These are phyloP conservation scores for Lathyrus oleraceus DNA, from an alignment of 306 rosid genomes.

Conservation along the genomic window DNA sequence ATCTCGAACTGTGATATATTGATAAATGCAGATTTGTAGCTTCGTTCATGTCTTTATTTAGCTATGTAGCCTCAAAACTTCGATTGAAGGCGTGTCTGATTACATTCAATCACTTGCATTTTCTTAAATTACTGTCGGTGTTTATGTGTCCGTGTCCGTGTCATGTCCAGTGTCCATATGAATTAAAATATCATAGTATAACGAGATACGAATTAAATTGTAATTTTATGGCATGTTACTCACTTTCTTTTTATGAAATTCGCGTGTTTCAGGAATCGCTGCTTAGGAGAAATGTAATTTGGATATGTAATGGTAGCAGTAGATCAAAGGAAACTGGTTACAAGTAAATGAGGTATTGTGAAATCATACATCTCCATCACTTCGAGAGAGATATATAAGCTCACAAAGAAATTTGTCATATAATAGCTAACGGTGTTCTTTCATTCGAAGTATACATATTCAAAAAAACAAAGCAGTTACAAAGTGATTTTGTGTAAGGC, in stretches of 20 bases:
- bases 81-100: neutral
- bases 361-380: conserved; percentile 58
- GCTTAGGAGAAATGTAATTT: conserved; percentile 73
- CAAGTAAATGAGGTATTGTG: conserved; percentile 64
- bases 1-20: conserved; percentile 24
- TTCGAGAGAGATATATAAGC: conserved; percentile 58
- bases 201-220: too few species aligned
- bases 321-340: conserved; percentile 61
- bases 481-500: conserved; percentile 73
- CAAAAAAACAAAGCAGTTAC: conserved; percentile 64
- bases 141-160: neutral
- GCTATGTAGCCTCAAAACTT: neutral
- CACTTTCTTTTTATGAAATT: conserved; percentile 25
- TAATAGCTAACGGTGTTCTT: conserved; percentile 74
- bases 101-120: neutral
- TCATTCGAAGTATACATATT: conserved; percentile 61
- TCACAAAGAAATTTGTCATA: conserved; percentile 62
- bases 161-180: neutral
- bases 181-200: too few species aligned
- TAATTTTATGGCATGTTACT: too few species aligned
- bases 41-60: conserved; percentile 14
- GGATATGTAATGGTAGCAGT: conserved; percentile 57
- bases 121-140: neutral
- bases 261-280: conserved; percentile 75
- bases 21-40: conserved; percentile 19